These are phyloP conservation scores for Pezicula radicicola DNA, from an alignment of 2,329 filamentous ascomycete species.

Conservation along the genomic window DNA sequence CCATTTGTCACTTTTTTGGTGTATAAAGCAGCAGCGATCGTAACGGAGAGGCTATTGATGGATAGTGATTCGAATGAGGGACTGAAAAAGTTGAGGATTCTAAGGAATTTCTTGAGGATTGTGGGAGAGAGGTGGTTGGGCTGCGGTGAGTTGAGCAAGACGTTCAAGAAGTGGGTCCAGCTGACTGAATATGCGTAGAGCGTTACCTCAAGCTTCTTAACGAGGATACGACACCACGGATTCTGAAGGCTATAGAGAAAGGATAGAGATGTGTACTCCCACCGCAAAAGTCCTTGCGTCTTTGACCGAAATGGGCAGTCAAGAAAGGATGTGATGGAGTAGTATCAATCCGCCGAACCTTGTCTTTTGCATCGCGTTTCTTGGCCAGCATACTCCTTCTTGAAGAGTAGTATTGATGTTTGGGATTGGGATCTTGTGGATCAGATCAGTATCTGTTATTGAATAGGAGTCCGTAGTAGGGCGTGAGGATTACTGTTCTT, in stretches of 20 bases:
- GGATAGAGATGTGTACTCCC: background rate
- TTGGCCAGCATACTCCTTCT: too few relatives aligned
- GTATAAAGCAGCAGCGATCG: slow-evolving; percentile 14
- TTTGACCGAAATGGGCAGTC: too few relatives aligned
- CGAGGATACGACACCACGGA: slow-evolving; percentile 19
- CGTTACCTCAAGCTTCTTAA: slow-evolving; percentile 18
- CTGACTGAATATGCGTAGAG: slow-evolving; percentile 11
- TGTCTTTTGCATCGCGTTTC: too few relatives aligned
- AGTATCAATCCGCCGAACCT: too few relatives aligned
- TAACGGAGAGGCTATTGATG: slow-evolving; percentile 12
- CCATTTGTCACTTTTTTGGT: slow-evolving; percentile 13
- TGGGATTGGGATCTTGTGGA: too few relatives aligned
- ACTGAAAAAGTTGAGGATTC: slow-evolving; percentile 8
- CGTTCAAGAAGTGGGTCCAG: background rate
- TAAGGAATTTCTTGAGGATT: slow-evolving; percentile 12
- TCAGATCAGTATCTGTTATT: too few relatives aligned
- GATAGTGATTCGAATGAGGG: slow-evolving; percentile 2
- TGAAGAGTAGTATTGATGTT: too few relatives aligned
- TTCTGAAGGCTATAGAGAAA: slow-evolving; percentile 14
- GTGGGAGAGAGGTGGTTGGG: slow-evolving; percentile 14
- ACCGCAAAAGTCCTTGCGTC: too few relatives aligned
- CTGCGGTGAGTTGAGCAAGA: slow-evolving; percentile 12
- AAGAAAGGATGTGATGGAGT: too few relatives aligned
- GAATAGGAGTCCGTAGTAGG: too few relatives aligned
- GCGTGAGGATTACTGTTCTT: too few relatives aligned